A percentile compares a stretch with the other conserved stretches of the same genome.
Evolutionary conservation across 441 rosid genomes (phyloP).

Genomic region (Pelargonium australe): DNA sequence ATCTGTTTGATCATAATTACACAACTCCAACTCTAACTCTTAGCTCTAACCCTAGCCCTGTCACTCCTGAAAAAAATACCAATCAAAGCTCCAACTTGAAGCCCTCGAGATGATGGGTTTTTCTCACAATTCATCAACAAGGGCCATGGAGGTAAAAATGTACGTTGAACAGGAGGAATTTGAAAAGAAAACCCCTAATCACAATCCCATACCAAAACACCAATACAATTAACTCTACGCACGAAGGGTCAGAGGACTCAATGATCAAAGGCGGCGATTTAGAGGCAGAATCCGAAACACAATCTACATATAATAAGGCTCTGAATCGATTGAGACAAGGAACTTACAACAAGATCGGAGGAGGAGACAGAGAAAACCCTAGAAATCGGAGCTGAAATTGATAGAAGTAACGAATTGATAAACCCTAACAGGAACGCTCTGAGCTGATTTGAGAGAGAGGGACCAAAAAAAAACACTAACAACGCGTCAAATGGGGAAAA

Average conservation of each 20-base stretch:
- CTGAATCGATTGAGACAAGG: slow-evolving; percentile 11
- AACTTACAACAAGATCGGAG: slow-evolving; percentile 24
- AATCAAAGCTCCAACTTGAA: slow-evolving; percentile 23
- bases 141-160: slow-evolving; percentile 18
- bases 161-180: background rate
- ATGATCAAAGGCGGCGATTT: background rate
- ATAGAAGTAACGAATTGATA: slow-evolving; percentile 17
- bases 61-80: slow-evolving; percentile 17
- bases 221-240: slow-evolving; percentile 1
- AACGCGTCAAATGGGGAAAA: background rate
- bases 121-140: slow-evolving; percentile 17
- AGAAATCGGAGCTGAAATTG: slow-evolving; percentile 15
- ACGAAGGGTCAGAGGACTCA: background rate
- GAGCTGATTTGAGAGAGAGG: slow-evolving; percentile 8
- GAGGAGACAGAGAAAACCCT: slow-evolving; percentile 8
- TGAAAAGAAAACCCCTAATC: slow-evolving; percentile 17
- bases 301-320: background rate
- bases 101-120: slow-evolving; percentile 23
- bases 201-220: slow-evolving; percentile 11
- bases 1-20: slow-evolving; percentile 81
- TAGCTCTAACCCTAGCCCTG: slow-evolving; percentile 21
- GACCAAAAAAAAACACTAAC: background rate
- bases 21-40: slow-evolving; percentile 18
- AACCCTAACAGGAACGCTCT: slow-evolving; percentile 10
- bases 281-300: slow-evolving; percentile 1